Evolutionary conservation across 805 yeast genomes (phyloP).

Genomic region (Ogataea philodendri): DNA sequence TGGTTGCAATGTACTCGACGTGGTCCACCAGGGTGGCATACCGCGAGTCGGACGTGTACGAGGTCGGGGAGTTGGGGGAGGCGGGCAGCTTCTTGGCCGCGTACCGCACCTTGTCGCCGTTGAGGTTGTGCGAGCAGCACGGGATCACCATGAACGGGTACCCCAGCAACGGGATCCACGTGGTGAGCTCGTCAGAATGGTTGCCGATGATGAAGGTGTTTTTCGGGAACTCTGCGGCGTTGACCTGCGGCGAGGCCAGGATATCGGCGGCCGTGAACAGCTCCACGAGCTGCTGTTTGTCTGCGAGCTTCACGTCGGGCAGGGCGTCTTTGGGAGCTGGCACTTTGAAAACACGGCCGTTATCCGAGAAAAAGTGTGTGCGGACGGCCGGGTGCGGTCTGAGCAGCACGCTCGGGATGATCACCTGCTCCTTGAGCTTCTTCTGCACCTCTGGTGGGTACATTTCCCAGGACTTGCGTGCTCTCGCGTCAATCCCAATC

Average conservation of each 20-base stretch:
- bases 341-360: conserved; percentile 60
- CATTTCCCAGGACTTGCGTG: conserved; percentile 80
- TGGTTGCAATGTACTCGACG: conserved; percentile 62
- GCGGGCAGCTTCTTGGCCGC: conserved; percentile 39
- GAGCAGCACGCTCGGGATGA: conserved; percentile 72
- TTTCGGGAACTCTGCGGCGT: conserved; percentile 62
- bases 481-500: conserved; percentile 84
- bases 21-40: conserved; percentile 87
- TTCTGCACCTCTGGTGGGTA: conserved; percentile 66
- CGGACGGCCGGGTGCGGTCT: conserved; percentile 67
- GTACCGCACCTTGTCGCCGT: conserved; percentile 73
- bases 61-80: conserved; percentile 17
- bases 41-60: conserved; percentile 51
- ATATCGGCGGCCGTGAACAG: conserved; percentile 55
- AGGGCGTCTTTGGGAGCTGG: conserved; percentile 37
- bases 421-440: conserved; percentile 67
- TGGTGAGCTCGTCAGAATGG: conserved; percentile 91
- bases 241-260: conserved; percentile 51
- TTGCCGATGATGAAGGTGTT: conserved; percentile 87
- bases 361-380: conserved; percentile 53
- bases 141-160: conserved; percentile 91
- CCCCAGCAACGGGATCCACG: conserved; percentile 90
- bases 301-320: conserved; percentile 16
- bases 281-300: conserved; percentile 45
- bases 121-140: conserved; percentile 86